Evolutionary conservation across 257 asterid species (phyloP).

Genomic region (Solanum ahanhuiri): DNA sequence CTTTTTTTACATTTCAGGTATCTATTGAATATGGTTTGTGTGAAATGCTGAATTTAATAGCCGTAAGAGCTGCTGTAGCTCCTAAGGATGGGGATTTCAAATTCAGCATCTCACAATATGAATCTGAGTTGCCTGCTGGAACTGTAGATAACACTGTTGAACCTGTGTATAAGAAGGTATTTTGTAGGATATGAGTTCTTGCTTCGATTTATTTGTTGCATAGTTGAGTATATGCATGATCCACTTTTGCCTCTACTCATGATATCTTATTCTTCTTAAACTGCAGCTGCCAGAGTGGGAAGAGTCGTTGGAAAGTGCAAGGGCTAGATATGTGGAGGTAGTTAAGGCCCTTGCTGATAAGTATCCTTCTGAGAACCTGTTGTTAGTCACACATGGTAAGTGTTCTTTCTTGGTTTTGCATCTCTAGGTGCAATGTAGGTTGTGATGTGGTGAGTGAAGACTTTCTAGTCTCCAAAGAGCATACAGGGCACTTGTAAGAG

Average conservation of each 20-base stretch:
- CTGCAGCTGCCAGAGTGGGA: constrained; percentile 71
- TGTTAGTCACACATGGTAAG: constrained; percentile 85
- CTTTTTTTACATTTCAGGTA: constrained; percentile 29
- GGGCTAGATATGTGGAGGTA: constrained; percentile 48
- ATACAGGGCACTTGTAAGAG: not conserved
- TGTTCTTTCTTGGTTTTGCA: not conserved
- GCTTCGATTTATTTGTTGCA: not conserved
- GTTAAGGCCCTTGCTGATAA: constrained; percentile 67
- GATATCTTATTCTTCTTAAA: not conserved
- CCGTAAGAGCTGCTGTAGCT: constrained; percentile 54
- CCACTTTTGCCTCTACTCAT: not conserved
- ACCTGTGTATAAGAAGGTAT: constrained; percentile 56
- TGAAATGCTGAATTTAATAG: constrained; percentile 66
- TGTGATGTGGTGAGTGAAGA: not conserved
- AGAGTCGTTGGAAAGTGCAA: constrained; percentile 44
- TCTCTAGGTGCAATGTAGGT: not conserved
- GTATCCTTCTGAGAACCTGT: constrained; percentile 74
- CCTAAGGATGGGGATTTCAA: constrained; percentile 67
- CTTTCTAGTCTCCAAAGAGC: not conserved
- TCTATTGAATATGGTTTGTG: constrained; percentile 73
- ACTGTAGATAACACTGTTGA: constrained; percentile 38
- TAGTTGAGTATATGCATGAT: not conserved
- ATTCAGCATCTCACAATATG: constrained; percentile 48
- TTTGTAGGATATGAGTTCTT: not conserved
- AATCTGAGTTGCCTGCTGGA: constrained; percentile 66